Evolutionary conservation across 257 asterid species (phyloP), one percentile per base, ranked within the genome.

Genomic region (Lavandula angustifolia): DNA sequence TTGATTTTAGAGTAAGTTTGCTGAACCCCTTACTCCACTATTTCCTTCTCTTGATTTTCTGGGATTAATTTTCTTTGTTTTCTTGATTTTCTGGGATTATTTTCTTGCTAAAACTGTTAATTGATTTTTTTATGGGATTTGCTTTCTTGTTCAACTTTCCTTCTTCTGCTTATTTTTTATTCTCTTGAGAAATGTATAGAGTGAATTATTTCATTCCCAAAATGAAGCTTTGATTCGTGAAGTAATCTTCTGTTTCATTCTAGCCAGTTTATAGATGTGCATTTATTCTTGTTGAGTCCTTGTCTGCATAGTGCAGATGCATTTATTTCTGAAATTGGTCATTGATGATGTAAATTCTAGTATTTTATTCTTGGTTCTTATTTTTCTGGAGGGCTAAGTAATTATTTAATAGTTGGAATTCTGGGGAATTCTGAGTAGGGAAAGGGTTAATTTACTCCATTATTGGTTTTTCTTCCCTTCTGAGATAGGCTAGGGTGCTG

Each of bases 1-100:
- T 50, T 49, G 80, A 78, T 69, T 79, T 69, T 50, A 75, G 80
- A 82, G 94, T 76, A 67, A 73, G 75, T 72, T 73, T 5, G 7
- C 34, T 57, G 1, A 43, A 54, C 50, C 60, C 60, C 52, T 71
- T 69, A 46, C 72, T 41, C 11, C 22, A 51, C 29, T 60, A n/a
- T 2, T 40, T 46, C 51, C 1, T 43, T 61, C 54, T 58, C 17
- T 48, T 47, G 37, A 17, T 67, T 68, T 49, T 65, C 6, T 53
- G 63, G 64, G 33, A 32, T 57, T 66, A 1, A 4, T 41, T 64
- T 38, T 13, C n/a, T 40, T 67, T 40, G 48, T 48, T 17, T 38
- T 5, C 48, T 59, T 12, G 46, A 8, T 40, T 40, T 40, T 12
- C 10, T 8, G 46, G 10, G 7, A 38, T 38, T 2, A 3, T 38